phyloP scores from a whole-genome alignment of 192 early-diverging fungal genomes.

The Entomortierella lignicola region DNA sequence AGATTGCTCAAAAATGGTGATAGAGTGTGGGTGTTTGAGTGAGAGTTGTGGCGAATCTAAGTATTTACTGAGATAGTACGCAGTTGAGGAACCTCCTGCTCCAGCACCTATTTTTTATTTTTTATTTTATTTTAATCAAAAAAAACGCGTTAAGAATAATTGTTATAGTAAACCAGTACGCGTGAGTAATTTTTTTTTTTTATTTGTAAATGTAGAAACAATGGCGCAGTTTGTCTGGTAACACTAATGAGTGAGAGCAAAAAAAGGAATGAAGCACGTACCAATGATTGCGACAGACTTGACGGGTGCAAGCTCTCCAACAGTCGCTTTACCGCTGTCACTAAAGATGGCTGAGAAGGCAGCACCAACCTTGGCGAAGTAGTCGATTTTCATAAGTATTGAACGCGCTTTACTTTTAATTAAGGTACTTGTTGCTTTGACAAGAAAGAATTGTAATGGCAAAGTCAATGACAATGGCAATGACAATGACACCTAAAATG shows the following conservation, averaged over 20 bases:
- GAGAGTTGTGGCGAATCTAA: slow-evolving; percentile 20
- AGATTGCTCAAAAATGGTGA: slow-evolving; percentile 67
- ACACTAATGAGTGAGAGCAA: background rate
- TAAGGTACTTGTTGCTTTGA: no score
- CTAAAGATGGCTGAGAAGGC: slow-evolving; percentile 39
- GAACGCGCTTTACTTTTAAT: background rate
- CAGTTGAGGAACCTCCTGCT: slow-evolving; percentile 63
- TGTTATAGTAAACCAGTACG: no score
- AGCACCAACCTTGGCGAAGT: slow-evolving; percentile 44
- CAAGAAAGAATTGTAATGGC: background rate
- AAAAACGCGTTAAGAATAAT: no score
- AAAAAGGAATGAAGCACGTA: slow-evolving; percentile 11
- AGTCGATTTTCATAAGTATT: slow-evolving; percentile 31
- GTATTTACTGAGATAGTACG: slow-evolving; percentile 55
- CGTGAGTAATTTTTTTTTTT: background rate
- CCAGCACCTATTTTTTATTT: slow-evolving; percentile 58
- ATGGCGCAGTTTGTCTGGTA: no score
- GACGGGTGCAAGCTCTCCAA: slow-evolving; percentile 22
- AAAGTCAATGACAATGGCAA: background rate
- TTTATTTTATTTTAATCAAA: background rate
- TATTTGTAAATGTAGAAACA: background rate
- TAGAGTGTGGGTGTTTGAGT: slow-evolving; percentile 41
- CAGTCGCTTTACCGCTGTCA: background rate
- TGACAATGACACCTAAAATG: background rate
- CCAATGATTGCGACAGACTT: slow-evolving; percentile 62